Conservation (phyloP, 1,284 basidiomycete species). For the Neonothopanus nambi region DNA sequence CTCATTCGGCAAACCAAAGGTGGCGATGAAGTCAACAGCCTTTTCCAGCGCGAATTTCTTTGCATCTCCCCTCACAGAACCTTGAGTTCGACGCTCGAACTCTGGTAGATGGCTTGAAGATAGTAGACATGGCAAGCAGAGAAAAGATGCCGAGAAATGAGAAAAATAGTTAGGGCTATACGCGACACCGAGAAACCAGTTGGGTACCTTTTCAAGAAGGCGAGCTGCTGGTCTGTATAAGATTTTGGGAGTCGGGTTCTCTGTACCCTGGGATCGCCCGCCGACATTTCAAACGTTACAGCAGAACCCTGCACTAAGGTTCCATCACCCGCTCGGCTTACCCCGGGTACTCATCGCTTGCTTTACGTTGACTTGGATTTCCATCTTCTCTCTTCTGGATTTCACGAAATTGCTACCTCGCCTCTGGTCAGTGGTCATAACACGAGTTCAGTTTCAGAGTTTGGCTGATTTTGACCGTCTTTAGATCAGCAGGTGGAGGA, state of each 20-base stretch:
- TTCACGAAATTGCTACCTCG: not conserved
- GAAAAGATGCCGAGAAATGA: constrained; percentile 2
- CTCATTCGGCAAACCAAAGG: constrained; percentile 56
- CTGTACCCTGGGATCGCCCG: constrained; percentile 12
- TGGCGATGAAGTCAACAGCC: constrained; percentile 53
- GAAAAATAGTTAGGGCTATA: not conserved
- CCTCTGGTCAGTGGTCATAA: too few relatives aligned
- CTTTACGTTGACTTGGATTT: constrained; percentile 6
- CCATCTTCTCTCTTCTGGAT: not conserved
- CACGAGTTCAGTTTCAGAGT: too few relatives aligned
- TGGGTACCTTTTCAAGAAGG: constrained; percentile 49
- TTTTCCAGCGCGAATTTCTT: constrained; percentile 64
- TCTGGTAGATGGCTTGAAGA: constrained; percentile 43
- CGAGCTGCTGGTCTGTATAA: constrained; percentile 57
- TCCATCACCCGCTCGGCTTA: constrained; percentile 7
- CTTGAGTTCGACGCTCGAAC: constrained; percentile 54
- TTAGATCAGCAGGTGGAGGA: too few relatives aligned
- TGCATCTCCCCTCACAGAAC: constrained; percentile 56
- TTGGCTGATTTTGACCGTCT: too few relatives aligned
- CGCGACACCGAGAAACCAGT: constrained; percentile 3
- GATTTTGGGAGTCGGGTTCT: constrained; percentile 53
- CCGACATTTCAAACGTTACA: constrained; percentile 13
- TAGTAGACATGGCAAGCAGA: constrained; percentile 20
- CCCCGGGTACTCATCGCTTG: constrained; percentile 7
- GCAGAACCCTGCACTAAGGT: constrained; percentile 8